Conservation (phyloP, 257 asterid genomes). For the Petunia secreta region DNA sequence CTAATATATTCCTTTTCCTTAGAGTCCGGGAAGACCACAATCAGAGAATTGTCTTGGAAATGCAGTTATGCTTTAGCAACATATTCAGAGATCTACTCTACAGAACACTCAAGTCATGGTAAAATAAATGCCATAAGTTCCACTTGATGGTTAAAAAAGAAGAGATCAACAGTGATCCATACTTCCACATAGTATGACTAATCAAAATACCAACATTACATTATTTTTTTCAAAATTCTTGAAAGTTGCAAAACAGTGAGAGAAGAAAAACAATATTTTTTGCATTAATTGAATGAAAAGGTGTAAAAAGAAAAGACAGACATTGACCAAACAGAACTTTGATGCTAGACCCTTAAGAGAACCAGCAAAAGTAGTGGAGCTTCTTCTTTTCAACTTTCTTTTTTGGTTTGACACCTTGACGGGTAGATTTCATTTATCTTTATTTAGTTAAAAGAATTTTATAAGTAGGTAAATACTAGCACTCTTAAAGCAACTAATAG, state of each 20-base stretch:
- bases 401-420: neutral
- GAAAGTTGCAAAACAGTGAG: neutral
- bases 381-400: neutral
- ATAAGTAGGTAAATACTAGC: neutral
- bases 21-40: neutral
- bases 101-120: neutral
- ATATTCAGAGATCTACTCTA: neutral
- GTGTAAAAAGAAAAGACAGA: neutral
- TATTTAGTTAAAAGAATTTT: neutral
- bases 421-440: neutral
- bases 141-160: neutral
- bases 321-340: neutral
- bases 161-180: neutral
- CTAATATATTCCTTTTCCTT: neutral
- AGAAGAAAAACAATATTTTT: neutral
- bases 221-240: neutral
- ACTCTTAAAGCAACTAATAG: neutral
- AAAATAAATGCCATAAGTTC: neutral
- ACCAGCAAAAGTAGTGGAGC: neutral
- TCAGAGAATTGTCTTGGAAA: neutral
- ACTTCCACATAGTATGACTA: slow-evolving; percentile 1
- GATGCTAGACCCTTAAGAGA: neutral
- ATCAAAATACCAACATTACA: neutral
- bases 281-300: slow-evolving; percentile 2
- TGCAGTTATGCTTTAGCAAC: neutral